phyloP scores from a whole-genome alignment of 192 early-diverging fungal genomes.

The Coemansia sp. region DNA sequence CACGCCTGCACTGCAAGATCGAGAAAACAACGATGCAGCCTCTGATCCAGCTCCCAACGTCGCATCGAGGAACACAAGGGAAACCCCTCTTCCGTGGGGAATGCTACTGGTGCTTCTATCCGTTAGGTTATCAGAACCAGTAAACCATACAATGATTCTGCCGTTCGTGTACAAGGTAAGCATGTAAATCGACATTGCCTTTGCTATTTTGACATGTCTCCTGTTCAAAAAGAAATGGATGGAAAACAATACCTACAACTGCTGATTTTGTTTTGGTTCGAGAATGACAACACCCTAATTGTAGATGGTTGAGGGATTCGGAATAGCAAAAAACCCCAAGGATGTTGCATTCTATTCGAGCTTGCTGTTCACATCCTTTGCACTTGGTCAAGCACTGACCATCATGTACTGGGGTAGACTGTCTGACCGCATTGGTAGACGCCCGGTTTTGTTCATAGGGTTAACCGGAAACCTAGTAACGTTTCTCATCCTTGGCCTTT shows the following conservation, averaged over 20 bases:
- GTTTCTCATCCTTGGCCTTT: constrained; percentile 69
- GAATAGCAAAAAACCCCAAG: constrained; percentile 66
- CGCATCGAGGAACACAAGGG: constrained; percentile 5
- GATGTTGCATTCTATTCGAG: constrained; percentile 75
- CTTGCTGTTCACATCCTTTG: constrained; percentile 53
- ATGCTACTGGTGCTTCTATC: constrained; percentile 35
- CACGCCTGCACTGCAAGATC: background rate
- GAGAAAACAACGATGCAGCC: background rate
- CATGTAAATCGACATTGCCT: no score
- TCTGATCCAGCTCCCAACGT: background rate
- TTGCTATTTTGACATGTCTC: no score
- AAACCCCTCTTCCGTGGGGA: constrained; percentile 52
- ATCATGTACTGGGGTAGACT: constrained; percentile 70
- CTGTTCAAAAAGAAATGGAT: background rate
- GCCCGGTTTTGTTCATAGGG: constrained; percentile 75
- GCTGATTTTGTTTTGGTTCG: background rate
- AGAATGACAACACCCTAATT: background rate
- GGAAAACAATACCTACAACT: background rate
- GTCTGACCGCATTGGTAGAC: constrained; percentile 77
- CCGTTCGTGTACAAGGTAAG: constrained; percentile 81
- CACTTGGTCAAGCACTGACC: constrained; percentile 54
- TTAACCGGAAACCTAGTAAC: constrained; percentile 72
- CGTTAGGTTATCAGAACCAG: constrained; percentile 64
- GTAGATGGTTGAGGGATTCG: constrained; percentile 66
- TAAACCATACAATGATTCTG: constrained; percentile 76